These are phyloP conservation scores for Leishmania amazonensis DNA, from an alignment of 208 protist genomes.

Conservation along the genomic window DNA sequence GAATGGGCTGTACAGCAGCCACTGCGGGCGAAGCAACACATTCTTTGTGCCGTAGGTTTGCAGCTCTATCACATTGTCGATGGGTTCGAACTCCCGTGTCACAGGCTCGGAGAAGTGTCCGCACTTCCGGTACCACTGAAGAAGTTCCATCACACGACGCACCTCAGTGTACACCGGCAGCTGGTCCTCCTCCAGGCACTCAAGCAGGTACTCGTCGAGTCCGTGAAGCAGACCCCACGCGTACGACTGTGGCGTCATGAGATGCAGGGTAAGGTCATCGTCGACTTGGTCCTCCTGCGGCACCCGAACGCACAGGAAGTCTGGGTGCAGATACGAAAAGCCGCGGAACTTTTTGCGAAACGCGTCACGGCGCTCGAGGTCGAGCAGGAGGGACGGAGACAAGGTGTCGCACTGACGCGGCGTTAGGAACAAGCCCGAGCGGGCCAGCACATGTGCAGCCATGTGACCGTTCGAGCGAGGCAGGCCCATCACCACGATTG, in stretches of 20 bases:
- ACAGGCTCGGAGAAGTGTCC: constrained; percentile 83
- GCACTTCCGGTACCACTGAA: constrained; percentile 89
- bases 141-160: constrained; percentile 71
- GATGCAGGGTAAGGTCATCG: constrained; percentile 85
- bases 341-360: constrained; percentile 58
- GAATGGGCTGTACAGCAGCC: constrained; percentile 87
- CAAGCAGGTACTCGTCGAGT: constrained; percentile 88
- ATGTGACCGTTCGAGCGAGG: constrained; percentile 89
- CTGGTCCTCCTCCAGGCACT: constrained; percentile 89
- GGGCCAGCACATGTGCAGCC: constrained; percentile 81
- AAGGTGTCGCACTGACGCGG: constrained; percentile 81
- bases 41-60: constrained; percentile 83
- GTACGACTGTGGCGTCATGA: constrained; percentile 86
- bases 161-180: constrained; percentile 70
- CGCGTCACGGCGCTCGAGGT: constrained; percentile 58
- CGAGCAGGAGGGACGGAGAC: constrained; percentile 66
- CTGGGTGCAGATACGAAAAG: constrained; percentile 61
- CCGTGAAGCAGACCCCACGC: constrained; percentile 90
- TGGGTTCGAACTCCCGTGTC: constrained; percentile 64
- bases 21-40: constrained; percentile 57
- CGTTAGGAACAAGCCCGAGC: constrained; percentile 79
- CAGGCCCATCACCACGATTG: constrained; percentile 83
- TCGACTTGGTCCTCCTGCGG: constrained; percentile 70
- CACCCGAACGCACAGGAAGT: constrained; percentile 76
- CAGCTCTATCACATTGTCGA: constrained; percentile 83